Conservation (phyloP, 2,329 filamentous ascomycete species). For the Alternaria consortialis region DNA sequence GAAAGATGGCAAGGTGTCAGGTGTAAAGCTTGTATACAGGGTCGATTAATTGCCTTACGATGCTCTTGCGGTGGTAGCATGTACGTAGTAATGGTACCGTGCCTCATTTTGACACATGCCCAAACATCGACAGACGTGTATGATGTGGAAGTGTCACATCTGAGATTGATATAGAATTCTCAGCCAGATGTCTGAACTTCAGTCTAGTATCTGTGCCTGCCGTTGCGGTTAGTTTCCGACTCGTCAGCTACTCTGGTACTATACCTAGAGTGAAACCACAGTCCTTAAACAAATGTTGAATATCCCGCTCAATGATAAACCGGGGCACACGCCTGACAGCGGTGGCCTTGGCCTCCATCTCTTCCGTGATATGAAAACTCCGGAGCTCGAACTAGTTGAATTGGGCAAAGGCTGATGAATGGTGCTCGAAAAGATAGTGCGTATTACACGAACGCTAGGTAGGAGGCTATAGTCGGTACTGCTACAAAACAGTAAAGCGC, state of each 20-base stretch:
- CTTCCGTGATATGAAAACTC: background rate
- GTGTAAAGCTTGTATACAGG: slow-evolving; percentile 47
- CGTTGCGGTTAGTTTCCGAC: background rate
- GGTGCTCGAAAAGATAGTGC: background rate
- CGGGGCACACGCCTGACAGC: background rate
- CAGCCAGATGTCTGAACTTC: background rate
- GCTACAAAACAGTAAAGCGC: background rate
- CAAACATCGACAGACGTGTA: background rate
- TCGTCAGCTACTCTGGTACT: background rate
- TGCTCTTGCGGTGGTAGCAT: background rate
- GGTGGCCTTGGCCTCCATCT: background rate
- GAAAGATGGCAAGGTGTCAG: slow-evolving; percentile 46
- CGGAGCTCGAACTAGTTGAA: background rate
- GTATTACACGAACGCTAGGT: background rate
- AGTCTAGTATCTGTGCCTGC: background rate
- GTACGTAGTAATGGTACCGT: background rate
- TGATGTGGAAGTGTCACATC: background rate
- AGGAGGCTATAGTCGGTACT: background rate
- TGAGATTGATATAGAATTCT: background rate
- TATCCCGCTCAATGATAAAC: background rate
- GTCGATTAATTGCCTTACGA: slow-evolving; percentile 5
- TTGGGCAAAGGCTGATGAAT: background rate
- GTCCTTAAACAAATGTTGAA: background rate
- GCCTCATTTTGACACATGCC: background rate
- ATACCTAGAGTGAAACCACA: background rate